Conservation (phyloP, 192 early-diverging fungal genomes). For the Backusella sp. region DNA sequence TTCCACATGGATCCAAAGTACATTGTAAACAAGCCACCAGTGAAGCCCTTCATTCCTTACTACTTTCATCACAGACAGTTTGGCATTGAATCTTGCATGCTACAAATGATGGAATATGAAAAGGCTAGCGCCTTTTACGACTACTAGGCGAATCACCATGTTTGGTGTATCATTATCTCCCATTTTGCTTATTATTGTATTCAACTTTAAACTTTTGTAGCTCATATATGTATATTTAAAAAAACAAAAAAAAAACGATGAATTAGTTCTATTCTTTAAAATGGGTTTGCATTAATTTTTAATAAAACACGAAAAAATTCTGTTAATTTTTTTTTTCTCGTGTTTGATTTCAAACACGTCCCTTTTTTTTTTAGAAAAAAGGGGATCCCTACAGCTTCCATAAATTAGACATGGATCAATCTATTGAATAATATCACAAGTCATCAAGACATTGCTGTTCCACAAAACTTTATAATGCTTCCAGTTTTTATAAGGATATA, state of each 20-base stretch:
- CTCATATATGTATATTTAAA: too few species aligned
- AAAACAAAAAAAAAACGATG: too few species aligned
- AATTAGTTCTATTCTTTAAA: background rate
- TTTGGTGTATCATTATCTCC: too few species aligned
- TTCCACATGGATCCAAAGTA: background rate
- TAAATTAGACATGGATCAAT: background rate
- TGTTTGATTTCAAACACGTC: background rate
- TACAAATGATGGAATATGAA: background rate
- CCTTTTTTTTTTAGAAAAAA: background rate
- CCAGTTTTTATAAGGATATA: background rate
- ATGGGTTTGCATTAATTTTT: background rate
- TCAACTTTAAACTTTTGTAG: too few species aligned
- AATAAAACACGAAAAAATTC: too few species aligned
- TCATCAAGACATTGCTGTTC: background rate
- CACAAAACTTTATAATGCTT: background rate
- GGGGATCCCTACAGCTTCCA: background rate
- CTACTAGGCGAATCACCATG: background rate
- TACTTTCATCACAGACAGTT: constrained; percentile 21
- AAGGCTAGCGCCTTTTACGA: background rate
- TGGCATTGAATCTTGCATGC: constrained; percentile 17
- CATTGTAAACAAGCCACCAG: background rate
- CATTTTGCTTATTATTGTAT: background rate
- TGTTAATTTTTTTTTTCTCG: background rate
- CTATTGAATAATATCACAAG: background rate
- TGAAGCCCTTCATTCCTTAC: constrained; percentile 9